Evolutionary conservation across 345 rosid species (phyloP).

Genomic region (Luvunga scandens): DNA sequence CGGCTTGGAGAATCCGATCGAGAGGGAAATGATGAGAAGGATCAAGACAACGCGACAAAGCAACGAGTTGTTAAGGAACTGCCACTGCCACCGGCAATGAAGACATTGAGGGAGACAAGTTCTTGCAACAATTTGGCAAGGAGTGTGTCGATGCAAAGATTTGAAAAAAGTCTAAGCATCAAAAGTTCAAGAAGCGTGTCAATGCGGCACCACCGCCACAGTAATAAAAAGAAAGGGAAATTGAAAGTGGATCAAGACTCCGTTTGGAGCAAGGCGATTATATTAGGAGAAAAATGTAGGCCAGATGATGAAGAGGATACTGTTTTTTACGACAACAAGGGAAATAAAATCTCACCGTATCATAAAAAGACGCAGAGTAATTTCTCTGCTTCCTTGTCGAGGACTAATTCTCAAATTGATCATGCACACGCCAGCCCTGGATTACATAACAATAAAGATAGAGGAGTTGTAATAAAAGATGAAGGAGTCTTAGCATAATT

Average conservation of each 20-base stretch:
- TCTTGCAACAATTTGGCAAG: conserved; percentile 26
- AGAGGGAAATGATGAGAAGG: not conserved
- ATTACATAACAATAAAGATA: conserved; percentile 4
- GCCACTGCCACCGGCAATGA: conserved; percentile 47
- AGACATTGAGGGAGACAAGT: conserved; percentile 22
- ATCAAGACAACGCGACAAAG: not conserved
- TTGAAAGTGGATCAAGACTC: conserved; percentile 47
- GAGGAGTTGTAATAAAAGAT: not conserved
- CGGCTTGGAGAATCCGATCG: not conserved
- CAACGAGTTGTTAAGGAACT: conserved; percentile 11
- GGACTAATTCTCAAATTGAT: conserved; percentile 35
- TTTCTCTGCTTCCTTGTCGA: conserved; percentile 26
- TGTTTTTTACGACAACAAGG: conserved; percentile 36
- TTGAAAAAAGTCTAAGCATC: conserved; percentile 21
- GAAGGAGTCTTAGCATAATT: not conserved
- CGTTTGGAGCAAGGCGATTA: conserved; percentile 55
- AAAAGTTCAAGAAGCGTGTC: conserved; percentile 43
- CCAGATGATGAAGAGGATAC: conserved; percentile 39
- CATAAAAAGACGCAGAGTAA: conserved; percentile 38
- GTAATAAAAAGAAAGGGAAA: conserved; percentile 26
- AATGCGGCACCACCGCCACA: conserved; percentile 1
- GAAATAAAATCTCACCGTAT: conserved; percentile 39
- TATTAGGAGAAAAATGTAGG: conserved; percentile 70
- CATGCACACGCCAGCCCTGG: conserved; percentile 12
- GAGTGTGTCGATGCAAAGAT: conserved; percentile 20